These are phyloP conservation scores for Backusella psychrophila DNA, from an alignment of 192 early-diverging fungal genomes.

Conservation along the genomic window DNA sequence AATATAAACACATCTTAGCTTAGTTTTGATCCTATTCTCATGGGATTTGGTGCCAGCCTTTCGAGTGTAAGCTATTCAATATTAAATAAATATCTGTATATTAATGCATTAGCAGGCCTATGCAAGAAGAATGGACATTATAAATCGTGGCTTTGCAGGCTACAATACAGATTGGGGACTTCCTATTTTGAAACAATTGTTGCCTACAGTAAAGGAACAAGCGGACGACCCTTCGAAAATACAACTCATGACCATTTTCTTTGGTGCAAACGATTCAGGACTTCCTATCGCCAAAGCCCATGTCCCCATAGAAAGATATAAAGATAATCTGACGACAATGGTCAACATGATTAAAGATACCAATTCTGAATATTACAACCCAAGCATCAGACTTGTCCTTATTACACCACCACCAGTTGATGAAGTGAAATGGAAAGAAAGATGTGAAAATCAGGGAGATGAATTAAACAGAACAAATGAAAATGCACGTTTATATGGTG, in stretches of 20 bases:
- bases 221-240: conserved; percentile 28
- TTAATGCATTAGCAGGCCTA: conserved; percentile 49
- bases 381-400: conserved; percentile 59
- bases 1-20: not conserved
- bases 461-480: conserved; percentile 35
- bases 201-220: conserved; percentile 41
- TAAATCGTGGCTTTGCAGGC: conserved; percentile 80
- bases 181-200: conserved; percentile 49
- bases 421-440: conserved; percentile 46
- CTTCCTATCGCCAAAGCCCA: conserved; percentile 47
- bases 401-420: conserved; percentile 72
- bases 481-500: conserved; percentile 49
- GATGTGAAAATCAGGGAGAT: conserved; percentile 27
- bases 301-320: conserved; percentile 58
- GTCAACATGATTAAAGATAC: conserved; percentile 51
- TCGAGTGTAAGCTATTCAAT: conserved; percentile 9
- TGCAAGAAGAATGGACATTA: conserved; percentile 67
- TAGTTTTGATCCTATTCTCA: conserved; percentile 24
- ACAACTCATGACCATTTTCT: conserved; percentile 66
- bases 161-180: conserved; percentile 67
- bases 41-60: conserved; percentile 15
- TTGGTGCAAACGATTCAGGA: conserved; percentile 82
- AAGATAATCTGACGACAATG: conserved; percentile 56
- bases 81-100: not conserved
- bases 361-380: conserved; percentile 50